Evolutionary conservation across 805 yeast genomes (phyloP), one percentile per base, ranked within the genome.

Genomic region (Ogataea minuta): DNA sequence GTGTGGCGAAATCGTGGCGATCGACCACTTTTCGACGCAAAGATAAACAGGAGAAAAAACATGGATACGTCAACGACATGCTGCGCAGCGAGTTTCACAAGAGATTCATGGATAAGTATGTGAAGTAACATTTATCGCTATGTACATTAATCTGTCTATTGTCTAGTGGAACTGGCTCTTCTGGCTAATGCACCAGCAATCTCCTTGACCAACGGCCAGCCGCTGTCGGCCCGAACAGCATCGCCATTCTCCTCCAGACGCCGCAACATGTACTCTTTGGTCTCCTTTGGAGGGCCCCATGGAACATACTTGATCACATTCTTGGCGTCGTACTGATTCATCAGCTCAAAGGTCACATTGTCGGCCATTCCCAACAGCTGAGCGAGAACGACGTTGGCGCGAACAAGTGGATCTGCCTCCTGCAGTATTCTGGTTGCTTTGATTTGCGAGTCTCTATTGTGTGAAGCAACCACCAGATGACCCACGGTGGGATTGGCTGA

Each of bases 311-410:
- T 91, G 66, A 91, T 81, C 38, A 90, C 81, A 56, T 87, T 87
- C 45, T 73, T 77, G 31, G 77, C 84, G 31, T 76, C 71, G 49
- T 84, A 77, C 32, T 79, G 70, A 28, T 71, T 65, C 41, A 86
- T 77, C 55, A 90, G 72, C 50, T 84, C 87, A 59, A 74, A 73
- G 17, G 96, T 87, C 45, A 86, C 76, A 54, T 84, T 82, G 63
- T 90, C 98, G 36, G 95, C 95, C 97, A 90, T 91, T 25, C 98
- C 98, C 58, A 91, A 69, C 49, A 90, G 75, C 68, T 91, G 97
- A 29, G 91, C 98, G 52, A 89, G 71, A 6, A 85, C 88, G 17
- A 90, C 84, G 50, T 85, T 84, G 31, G 79, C 67, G 44, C 66
- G 67, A 20, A 60, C 66, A 52, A 51, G 59, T 57, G 36, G 27